Evolutionary conservation across 768 basidiomycete species (phyloP).

Genomic region (Serendipita sp.): DNA sequence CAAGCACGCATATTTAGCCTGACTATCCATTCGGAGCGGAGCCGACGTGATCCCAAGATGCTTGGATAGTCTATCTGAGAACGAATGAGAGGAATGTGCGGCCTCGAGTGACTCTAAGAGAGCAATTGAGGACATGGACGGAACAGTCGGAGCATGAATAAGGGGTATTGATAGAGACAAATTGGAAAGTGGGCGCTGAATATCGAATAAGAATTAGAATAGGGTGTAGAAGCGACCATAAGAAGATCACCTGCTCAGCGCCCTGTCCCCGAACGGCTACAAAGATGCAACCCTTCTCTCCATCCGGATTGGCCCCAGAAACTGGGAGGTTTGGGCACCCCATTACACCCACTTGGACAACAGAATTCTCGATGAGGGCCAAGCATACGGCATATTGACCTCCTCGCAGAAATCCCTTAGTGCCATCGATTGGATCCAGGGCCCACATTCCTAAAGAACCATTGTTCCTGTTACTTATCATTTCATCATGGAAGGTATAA

Average conservation of each 20-base stretch:
- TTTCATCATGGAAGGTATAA: conserved; percentile 2
- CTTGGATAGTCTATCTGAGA: conserved; percentile 56
- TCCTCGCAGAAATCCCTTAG: conserved; percentile 81
- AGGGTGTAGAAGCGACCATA: conserved; percentile 2
- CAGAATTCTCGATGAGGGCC: conserved; percentile 60
- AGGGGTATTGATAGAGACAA: background rate
- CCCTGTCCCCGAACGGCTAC: conserved; percentile 78
- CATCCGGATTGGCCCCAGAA: conserved; percentile 33
- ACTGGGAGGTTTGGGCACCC: conserved; percentile 85
- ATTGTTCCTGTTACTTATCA: conserved; percentile 2
- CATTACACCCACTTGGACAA: conserved; percentile 69
- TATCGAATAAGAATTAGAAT: background rate
- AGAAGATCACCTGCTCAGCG: conserved; percentile 40
- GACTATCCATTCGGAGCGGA: conserved; percentile 82
- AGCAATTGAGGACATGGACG: conserved; percentile 35
- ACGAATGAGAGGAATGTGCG: conserved; percentile 77
- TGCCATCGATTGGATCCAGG: conserved; percentile 82
- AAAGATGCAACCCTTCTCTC: conserved; percentile 64
- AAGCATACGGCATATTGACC: conserved; percentile 90
- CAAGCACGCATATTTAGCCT: conserved; percentile 85
- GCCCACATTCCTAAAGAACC: conserved; percentile 56
- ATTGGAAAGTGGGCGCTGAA: conserved; percentile 4
- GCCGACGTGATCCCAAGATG: conserved; percentile 46
- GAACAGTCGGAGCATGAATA: conserved; percentile 25
- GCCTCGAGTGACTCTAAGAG: conserved; percentile 89